These are phyloP conservation scores for Buxus sempervirens DNA, from an alignment of 164 flowering plant species.

Conservation along the genomic window DNA sequence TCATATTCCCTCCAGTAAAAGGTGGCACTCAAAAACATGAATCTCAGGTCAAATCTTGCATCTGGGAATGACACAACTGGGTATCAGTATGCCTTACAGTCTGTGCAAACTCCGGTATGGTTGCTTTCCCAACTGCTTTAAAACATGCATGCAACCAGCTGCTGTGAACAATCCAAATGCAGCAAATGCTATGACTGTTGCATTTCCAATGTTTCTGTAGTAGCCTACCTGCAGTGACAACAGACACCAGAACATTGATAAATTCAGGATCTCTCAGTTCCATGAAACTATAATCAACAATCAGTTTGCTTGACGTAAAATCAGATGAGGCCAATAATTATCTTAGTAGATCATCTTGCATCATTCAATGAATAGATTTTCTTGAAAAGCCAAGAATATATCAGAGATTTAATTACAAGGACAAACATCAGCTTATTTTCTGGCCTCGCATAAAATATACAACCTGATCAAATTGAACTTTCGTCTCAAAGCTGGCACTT, in stretches of 20 bases:
- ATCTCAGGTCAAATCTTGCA: background rate
- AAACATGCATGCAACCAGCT: conserved; percentile 67
- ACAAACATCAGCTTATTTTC: background rate
- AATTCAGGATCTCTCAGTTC: background rate
- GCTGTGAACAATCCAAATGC: conserved; percentile 63
- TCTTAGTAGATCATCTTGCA: background rate
- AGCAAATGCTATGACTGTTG: conserved; percentile 59
- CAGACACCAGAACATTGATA: background rate
- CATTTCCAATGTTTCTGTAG: conserved; percentile 45
- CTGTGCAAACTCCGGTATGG: conserved; percentile 61
- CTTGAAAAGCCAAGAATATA: background rate
- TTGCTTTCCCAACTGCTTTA: conserved; percentile 68
- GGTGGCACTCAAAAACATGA: background rate
- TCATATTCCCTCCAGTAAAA: no score
- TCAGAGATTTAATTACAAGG: background rate
- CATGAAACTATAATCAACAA: no score
- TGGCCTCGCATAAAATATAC: no score
- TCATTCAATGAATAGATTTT: background rate
- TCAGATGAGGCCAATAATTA: background rate
- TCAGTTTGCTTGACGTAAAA: background rate
- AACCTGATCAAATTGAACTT: background rate
- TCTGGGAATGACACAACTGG: background rate
- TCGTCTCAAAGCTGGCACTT: background rate
- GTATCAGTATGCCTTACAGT: conserved; percentile 20
- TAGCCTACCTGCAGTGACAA: conserved; percentile 57